Conservation (phyloP, 257 asterid species). For the Prunella vulgaris region DNA sequence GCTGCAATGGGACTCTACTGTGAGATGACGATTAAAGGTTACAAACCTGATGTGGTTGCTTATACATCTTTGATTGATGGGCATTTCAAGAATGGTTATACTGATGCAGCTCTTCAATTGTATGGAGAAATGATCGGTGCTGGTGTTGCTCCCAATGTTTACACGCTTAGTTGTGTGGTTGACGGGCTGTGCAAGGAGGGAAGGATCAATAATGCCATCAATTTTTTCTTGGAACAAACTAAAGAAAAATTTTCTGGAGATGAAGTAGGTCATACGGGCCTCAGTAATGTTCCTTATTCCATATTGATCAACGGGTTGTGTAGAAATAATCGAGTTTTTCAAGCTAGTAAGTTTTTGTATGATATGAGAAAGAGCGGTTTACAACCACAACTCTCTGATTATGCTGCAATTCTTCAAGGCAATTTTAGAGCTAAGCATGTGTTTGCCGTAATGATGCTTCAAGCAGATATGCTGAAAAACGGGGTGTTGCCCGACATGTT, state of each 20-base stretch:
- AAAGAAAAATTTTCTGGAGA: constrained; percentile 7
- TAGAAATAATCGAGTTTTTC: constrained; percentile 43
- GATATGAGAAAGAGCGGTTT: constrained; percentile 53
- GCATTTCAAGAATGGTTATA: constrained; percentile 58
- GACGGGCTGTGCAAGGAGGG: constrained; percentile 64
- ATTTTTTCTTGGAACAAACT: constrained; percentile 44
- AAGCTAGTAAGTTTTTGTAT: constrained; percentile 60
- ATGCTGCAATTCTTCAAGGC: constrained; percentile 37
- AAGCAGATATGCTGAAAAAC: constrained; percentile 70
- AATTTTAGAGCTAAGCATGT: constrained; percentile 40
- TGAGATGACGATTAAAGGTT: constrained; percentile 66
- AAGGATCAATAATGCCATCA: constrained; percentile 50
- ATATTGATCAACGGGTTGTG: constrained; percentile 52
- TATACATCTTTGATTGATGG: constrained; percentile 67
- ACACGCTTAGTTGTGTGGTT: constrained; percentile 47
- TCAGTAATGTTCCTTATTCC: constrained; percentile 38
- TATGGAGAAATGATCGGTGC: constrained; percentile 52
- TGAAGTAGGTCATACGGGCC: neutral
- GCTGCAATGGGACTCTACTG: constrained; percentile 65
- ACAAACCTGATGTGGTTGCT: constrained; percentile 58
- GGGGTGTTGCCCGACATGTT: constrained; percentile 38
- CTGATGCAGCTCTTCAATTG: constrained; percentile 53
- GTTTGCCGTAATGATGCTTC: constrained; percentile 53
- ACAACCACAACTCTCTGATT: constrained; percentile 36
- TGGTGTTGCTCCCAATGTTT: constrained; percentile 47